Conservation (phyloP, 1,139 yeast species). For the Kodamaea sp. region DNA sequence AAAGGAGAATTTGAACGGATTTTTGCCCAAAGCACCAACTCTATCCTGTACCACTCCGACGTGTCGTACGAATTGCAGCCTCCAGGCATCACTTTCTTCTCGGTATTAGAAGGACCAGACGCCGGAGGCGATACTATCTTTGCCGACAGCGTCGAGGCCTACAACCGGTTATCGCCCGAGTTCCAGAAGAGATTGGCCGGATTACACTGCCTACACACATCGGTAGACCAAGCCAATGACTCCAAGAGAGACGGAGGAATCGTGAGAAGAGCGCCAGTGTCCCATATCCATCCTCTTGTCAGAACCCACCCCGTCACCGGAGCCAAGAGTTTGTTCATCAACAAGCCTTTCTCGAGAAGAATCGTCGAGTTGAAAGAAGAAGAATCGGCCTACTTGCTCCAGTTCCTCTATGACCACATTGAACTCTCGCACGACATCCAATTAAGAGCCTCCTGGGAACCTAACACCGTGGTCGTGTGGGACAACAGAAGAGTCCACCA, state of each 20-base stretch:
- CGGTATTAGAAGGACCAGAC: constrained; percentile 40
- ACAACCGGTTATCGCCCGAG: constrained; percentile 27
- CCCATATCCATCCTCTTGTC: constrained; percentile 53
- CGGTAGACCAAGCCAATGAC: constrained; percentile 25
- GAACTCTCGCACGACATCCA: constrained; percentile 53
- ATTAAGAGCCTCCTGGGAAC: constrained; percentile 58
- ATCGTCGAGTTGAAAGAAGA: constrained; percentile 57
- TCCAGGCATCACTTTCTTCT: constrained; percentile 38
- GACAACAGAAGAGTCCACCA: constrained; percentile 45
- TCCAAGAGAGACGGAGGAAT: constrained; percentile 39
- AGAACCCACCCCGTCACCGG: constrained; percentile 61
- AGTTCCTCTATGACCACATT: constrained; percentile 50
- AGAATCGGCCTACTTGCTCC: constrained; percentile 52
- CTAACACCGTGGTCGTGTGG: constrained; percentile 55
- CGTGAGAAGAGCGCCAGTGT: constrained; percentile 43
- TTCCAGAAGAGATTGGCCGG: constrained; percentile 26
- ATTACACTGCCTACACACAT: constrained; percentile 26
- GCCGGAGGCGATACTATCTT: constrained; percentile 40
- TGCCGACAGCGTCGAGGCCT: constrained; percentile 28
- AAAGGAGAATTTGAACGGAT: constrained; percentile 24
- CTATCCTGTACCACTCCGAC: constrained; percentile 42
- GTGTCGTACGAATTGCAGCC: constrained; percentile 41
- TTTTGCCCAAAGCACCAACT: constrained; percentile 23
- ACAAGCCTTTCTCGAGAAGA: constrained; percentile 52
- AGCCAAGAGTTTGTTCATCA: constrained; percentile 52